A percentile compares a stretch with the other conserved stretches of the same genome.
phyloP scores from a whole-genome alignment of 371 early-diverging fungal genomes.

The Rhizopus microsporus region DNA sequence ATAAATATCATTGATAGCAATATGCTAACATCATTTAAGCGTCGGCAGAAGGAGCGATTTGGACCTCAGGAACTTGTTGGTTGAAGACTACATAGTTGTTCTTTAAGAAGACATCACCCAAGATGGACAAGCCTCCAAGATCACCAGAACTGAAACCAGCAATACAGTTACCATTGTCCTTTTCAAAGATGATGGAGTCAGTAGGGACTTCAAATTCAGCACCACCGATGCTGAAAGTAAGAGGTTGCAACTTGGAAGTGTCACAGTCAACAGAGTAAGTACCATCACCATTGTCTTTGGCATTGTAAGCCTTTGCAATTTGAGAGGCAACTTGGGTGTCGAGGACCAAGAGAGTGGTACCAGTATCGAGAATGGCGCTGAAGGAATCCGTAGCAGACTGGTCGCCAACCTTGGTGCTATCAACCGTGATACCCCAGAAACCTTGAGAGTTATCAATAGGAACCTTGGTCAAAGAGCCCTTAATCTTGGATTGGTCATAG shows the following conservation, averaged over 20 bases:
- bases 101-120: constrained; percentile 54
- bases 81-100: constrained; percentile 51
- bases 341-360: constrained; percentile 61
- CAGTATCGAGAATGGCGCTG: constrained; percentile 60
- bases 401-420: constrained; percentile 21
- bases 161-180: constrained; percentile 14
- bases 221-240: constrained; percentile 20
- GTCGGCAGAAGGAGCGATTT: constrained; percentile 21
- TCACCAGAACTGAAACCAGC: constrained; percentile 26
- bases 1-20: no score
- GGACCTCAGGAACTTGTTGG: constrained; percentile 30
- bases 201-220: constrained; percentile 21
- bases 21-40: not conserved
- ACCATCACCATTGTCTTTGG: constrained; percentile 25
- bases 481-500: constrained; percentile 39
- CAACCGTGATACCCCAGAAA: constrained; percentile 51
- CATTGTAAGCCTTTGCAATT: constrained; percentile 23
- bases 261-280: constrained; percentile 23
- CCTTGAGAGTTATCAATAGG: constrained; percentile 45
- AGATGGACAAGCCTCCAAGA: constrained; percentile 28
- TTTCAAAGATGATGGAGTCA: constrained; percentile 16
- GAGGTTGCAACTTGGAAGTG: constrained; percentile 18
- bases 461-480: constrained; percentile 51
- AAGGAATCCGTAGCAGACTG: constrained; percentile 11
- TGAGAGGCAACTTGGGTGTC: constrained; percentile 36